Evolutionary conservation across 257 asterid genomes (phyloP).

Genomic region (Lycium barbarum): DNA sequence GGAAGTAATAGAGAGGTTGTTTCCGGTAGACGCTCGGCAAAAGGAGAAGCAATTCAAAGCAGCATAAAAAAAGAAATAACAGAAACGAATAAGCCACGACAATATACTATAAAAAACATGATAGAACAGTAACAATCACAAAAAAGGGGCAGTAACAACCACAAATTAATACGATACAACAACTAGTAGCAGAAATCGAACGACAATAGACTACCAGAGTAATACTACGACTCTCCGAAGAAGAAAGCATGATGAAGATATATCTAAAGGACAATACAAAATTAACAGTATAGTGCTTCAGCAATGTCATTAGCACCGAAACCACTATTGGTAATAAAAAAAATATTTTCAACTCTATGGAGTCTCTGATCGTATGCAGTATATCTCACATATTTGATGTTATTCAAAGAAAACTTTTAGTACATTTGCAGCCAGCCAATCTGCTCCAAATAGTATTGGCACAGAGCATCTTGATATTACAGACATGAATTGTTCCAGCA

Average conservation of each 20-base stretch:
- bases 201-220: too few relatives aligned
- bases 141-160: too few relatives aligned
- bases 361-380: neutral
- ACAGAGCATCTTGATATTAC: neutral
- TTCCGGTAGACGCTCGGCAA: too few relatives aligned
- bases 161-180: too few relatives aligned
- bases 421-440: neutral
- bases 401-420: neutral
- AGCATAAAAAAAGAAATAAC: too few relatives aligned
- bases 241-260: neutral
- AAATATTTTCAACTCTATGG: neutral
- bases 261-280: neutral
- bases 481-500: neutral
- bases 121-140: too few relatives aligned
- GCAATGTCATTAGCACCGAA: neutral
- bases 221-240: neutral
- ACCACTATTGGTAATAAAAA: neutral
- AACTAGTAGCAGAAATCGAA: too few relatives aligned
- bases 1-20: too few relatives aligned
- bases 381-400: neutral
- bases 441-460: neutral
- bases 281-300: neutral
- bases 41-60: too few relatives aligned
- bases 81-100: too few relatives aligned
- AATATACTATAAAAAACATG: too few relatives aligned